Evolutionary conservation across 257 asterid genomes (phyloP).

Genomic region (Catharanthus roseus): DNA sequence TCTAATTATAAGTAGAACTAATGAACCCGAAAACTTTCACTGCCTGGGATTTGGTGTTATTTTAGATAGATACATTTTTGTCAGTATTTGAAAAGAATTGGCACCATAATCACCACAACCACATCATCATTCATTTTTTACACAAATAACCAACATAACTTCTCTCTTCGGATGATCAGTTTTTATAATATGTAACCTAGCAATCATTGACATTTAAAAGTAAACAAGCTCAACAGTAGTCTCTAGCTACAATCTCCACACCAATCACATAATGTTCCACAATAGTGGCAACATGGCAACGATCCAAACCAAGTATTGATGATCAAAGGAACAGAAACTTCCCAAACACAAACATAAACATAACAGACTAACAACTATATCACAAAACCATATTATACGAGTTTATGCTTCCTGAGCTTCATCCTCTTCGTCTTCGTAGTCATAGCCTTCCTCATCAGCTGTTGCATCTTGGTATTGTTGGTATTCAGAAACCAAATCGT

Average conservation of each 20-base stretch:
- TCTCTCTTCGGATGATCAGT: not conserved
- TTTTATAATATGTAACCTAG: slow-evolving; percentile 1
- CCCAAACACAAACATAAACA: slow-evolving; percentile 6
- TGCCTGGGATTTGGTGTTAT: too few relatives aligned
- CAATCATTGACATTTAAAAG: not conserved
- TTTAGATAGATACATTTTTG: too few relatives aligned
- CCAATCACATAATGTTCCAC: slow-evolving; percentile 15
- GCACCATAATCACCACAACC: too few relatives aligned
- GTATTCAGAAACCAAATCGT: slow-evolving; percentile 70
- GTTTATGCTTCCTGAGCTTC: slow-evolving; percentile 36
- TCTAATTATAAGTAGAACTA: too few relatives aligned
- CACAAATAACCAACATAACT: not conserved
- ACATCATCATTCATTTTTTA: too few relatives aligned
- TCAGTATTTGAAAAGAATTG: too few relatives aligned
- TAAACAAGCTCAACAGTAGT: not conserved
- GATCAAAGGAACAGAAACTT: slow-evolving; percentile 3
- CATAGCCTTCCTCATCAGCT: slow-evolving; percentile 68
- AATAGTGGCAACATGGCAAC: slow-evolving; percentile 16
- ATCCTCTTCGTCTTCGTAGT: slow-evolving; percentile 60
- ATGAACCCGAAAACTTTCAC: too few relatives aligned
- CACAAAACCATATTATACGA: slow-evolving; percentile 3
- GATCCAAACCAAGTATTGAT: slow-evolving; percentile 8
- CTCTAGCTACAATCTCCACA: slow-evolving; percentile 4
- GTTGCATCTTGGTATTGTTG: slow-evolving; percentile 79
- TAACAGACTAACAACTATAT: not conserved